A percentile compares a stretch with the other conserved stretches of the same genome.
These are phyloP conservation scores for Pseudogymnoascus verrucosus DNA, from an alignment of 2,329 filamentous ascomycete genomes.

Conservation along the genomic window DNA sequence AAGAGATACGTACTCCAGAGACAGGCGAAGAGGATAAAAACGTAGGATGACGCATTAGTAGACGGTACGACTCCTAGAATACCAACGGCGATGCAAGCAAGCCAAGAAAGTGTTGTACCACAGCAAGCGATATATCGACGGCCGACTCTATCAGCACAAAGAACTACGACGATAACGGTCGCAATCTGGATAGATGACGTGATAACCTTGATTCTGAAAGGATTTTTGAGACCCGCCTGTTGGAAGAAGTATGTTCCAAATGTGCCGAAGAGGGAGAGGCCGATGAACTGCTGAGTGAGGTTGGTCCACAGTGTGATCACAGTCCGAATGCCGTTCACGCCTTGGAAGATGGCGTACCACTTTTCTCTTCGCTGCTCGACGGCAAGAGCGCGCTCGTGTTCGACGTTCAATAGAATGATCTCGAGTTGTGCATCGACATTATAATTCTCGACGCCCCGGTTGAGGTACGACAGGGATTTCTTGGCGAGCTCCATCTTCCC, in stretches of 20 bases:
- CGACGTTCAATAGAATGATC: slow-evolving; percentile 20
- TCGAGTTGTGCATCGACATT: slow-evolving; percentile 25
- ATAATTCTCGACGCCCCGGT: slow-evolving; percentile 22
- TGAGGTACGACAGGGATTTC: slow-evolving; percentile 15
- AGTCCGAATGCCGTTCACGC: slow-evolving; percentile 24
- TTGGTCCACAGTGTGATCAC: slow-evolving; percentile 23
- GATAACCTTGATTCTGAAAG: slow-evolving; percentile 36
- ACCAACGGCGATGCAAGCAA: slow-evolving; percentile 13
- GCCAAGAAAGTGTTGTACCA: slow-evolving; percentile 12
- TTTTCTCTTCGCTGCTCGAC: slow-evolving; percentile 22
- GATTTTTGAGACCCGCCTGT: slow-evolving; percentile 34
- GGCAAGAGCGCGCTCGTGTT: slow-evolving; percentile 22
- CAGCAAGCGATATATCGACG: slow-evolving; percentile 12
- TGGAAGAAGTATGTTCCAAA: slow-evolving; percentile 25
- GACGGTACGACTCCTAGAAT: slow-evolving; percentile 12
- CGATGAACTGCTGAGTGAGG: slow-evolving; percentile 19
- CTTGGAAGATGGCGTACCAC: slow-evolving; percentile 27
- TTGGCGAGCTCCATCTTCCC: slow-evolving; percentile 19
- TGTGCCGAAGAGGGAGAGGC: slow-evolving; percentile 18
- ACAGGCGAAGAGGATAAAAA: slow-evolving; percentile 13
- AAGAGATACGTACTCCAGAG: slow-evolving; percentile 10
- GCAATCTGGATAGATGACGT: slow-evolving; percentile 31
- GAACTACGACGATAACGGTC: slow-evolving; percentile 13
- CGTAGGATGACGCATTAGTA: slow-evolving; percentile 11
- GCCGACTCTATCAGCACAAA: slow-evolving; percentile 10